A percentile compares a stretch with the other conserved stretches of the same genome.
Conservation (phyloP, 1,284 basidiomycete genomes). For the Tetrapyrgos nigripes region DNA sequence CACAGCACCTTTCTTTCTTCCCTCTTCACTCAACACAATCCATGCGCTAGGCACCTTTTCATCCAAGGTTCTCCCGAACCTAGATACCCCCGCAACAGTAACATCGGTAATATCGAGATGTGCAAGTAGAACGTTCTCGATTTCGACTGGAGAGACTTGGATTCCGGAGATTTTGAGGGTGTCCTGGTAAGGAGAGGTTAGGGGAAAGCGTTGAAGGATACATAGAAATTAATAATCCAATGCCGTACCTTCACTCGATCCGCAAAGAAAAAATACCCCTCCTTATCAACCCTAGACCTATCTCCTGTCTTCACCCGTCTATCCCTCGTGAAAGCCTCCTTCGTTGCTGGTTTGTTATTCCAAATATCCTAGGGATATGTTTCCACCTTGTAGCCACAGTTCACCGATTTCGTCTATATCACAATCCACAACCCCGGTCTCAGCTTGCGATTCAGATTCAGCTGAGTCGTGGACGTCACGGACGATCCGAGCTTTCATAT, state of each 20-base stretch:
- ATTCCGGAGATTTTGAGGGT: constrained; percentile 74
- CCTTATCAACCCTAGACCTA: constrained; percentile 60
- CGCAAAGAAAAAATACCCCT: constrained; percentile 68
- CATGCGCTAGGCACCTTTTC: constrained; percentile 77
- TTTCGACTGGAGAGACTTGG: constrained; percentile 78
- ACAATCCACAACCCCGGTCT: background rate
- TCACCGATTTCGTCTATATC: constrained; percentile 1
- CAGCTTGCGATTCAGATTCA: no score
- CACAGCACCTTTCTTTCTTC: constrained; percentile 50
- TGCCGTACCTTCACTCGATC: no score
- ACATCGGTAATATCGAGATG: constrained; percentile 67
- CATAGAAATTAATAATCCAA: no score
- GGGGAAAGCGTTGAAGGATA: constrained; percentile 13
- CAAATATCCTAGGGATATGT: background rate
- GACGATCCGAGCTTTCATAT: background rate
- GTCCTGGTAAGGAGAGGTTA: constrained; percentile 52
- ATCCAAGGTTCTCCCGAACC: constrained; percentile 61
- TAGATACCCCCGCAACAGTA: constrained; percentile 71
- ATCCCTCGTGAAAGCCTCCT: constrained; percentile 62
- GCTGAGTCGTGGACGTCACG: no score
- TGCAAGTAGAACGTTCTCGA: constrained; percentile 66
- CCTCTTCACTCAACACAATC: constrained; percentile 66
- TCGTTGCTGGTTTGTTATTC: background rate
- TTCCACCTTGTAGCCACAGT: background rate
- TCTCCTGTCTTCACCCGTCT: no score